Conservation (phyloP, 306 rosid species). For the Coriaria nepalensis region DNA sequence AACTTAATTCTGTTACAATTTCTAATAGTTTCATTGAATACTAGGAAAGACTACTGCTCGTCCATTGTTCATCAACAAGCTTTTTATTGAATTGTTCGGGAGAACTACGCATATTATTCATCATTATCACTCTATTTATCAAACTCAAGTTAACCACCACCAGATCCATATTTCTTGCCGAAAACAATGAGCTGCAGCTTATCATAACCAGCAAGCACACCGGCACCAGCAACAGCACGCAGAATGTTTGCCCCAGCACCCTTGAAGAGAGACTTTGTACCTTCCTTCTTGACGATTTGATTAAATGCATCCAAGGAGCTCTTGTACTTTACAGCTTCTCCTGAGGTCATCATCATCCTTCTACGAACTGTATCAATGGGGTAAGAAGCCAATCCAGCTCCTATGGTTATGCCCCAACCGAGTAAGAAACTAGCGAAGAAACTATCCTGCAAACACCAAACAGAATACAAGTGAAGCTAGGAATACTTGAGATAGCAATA, state of each 20-base stretch:
- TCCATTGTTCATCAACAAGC: no score
- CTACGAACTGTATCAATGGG: conserved; percentile 80
- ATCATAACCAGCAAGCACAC: conserved; percentile 88
- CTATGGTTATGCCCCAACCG: conserved; percentile 83
- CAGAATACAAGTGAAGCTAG: conserved; percentile 10
- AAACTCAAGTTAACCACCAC: conserved; percentile 46
- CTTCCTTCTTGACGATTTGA: conserved; percentile 63
- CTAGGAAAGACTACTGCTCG: no score
- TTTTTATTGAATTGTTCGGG: no score
- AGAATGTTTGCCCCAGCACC: conserved; percentile 88
- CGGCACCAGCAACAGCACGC: conserved; percentile 93
- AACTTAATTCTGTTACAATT: no score
- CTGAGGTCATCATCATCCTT: conserved; percentile 99
- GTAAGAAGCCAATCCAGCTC: conserved; percentile 81
- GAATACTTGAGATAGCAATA: no score
- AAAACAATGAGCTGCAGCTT: conserved; percentile 65
- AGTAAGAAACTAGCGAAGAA: conserved; percentile 78
- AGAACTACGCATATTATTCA: conserved; percentile 17
- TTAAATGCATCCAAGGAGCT: conserved; percentile 68
- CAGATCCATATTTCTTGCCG: conserved; percentile 92
- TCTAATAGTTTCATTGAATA: no score
- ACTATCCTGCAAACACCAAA: conserved; percentile 52
- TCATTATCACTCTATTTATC: conserved; percentile 22
- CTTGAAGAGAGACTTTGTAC: conserved; percentile 71
- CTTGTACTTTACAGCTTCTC: conserved; percentile 78